Evolutionary conservation across 169 alveolate species (phyloP).

Genomic region (Cryptosporidium ubiquitum): DNA sequence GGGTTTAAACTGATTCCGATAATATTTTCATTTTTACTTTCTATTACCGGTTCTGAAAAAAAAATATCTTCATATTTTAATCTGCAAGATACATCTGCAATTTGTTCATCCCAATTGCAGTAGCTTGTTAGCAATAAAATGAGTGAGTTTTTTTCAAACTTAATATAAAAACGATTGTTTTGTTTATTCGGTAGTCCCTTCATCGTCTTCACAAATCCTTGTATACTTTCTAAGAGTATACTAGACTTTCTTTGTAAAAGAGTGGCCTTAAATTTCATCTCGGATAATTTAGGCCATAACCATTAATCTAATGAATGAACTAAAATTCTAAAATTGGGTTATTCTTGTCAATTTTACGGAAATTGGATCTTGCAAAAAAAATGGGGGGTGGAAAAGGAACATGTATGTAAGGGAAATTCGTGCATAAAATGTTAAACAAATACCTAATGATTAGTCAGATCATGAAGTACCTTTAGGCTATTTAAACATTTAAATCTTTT

Average conservation of each 20-base stretch:
- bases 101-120: conserved; percentile 47
- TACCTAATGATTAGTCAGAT: neutral
- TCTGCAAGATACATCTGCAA: conserved; percentile 67
- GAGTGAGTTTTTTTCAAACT: conserved; percentile 45
- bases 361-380: neutral
- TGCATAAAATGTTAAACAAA: neutral
- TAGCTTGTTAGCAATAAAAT: conserved; percentile 23
- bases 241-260: conserved; percentile 27
- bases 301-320: neutral
- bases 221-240: conserved; percentile 60
- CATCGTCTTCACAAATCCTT: conserved; percentile 60
- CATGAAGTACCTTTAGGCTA: neutral
- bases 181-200: conserved; percentile 62
- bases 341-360: no score
- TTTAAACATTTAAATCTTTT: neutral
- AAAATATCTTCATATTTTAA: conserved; percentile 56
- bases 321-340: neutral
- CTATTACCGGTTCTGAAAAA: conserved; percentile 26
- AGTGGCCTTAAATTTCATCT: conserved; percentile 57
- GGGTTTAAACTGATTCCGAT: conserved; percentile 64
- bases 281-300: neutral
- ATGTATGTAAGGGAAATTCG: neutral
- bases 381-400: neutral
- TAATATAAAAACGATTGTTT: conserved; percentile 19
- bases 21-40: conserved; percentile 55